Evolutionary conservation across 2,329 filamentous ascomycete genomes (phyloP).

Genomic region (Colletotrichum brevisporum): DNA sequence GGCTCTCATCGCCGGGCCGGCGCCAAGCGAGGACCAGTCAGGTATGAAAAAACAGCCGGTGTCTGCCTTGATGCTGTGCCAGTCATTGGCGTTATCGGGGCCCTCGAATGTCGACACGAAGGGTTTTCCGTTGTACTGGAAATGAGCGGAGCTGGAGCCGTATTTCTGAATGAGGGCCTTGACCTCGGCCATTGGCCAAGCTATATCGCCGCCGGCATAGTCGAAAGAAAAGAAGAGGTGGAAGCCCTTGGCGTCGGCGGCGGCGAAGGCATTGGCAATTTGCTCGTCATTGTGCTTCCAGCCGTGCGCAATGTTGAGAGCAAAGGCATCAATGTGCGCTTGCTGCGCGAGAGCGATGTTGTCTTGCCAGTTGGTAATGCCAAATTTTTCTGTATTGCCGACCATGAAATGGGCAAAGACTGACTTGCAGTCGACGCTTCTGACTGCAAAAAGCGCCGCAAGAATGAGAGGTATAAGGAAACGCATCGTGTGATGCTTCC

Average conservation of each 20-base stretch:
- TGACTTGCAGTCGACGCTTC: not conserved
- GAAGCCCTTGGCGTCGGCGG: constrained; percentile 4
- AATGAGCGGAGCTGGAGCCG: constrained; percentile 24
- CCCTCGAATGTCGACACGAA: constrained; percentile 62
- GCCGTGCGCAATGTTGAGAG: constrained; percentile 19
- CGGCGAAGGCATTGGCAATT: constrained; percentile 7
- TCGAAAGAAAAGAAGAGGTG: constrained; percentile 33
- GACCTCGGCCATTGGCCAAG: constrained; percentile 1
- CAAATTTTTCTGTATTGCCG: constrained; percentile 17
- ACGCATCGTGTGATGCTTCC: too few species aligned
- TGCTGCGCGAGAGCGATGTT: constrained; percentile 20
- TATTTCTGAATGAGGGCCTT: constrained; percentile 23
- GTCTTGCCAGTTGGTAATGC: constrained; percentile 2
- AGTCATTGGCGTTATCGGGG: constrained; percentile 55
- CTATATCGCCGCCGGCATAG: constrained; percentile 20
- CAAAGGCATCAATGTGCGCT: constrained; percentile 35
- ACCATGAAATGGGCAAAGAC: constrained; percentile 25
- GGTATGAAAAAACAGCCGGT: constrained; percentile 60
- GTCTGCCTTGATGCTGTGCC: constrained; percentile 56
- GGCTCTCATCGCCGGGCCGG: constrained; percentile 38
- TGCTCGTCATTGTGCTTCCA: constrained; percentile 39
- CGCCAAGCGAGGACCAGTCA: constrained; percentile 57
- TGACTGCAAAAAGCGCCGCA: too few species aligned
- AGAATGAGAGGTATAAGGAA: too few species aligned
- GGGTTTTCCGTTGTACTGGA: constrained; percentile 46